Base-by-base conservation (phyloP, 495 filamentous ascomycete species). In the Penicillium egyptiacum region DNA sequence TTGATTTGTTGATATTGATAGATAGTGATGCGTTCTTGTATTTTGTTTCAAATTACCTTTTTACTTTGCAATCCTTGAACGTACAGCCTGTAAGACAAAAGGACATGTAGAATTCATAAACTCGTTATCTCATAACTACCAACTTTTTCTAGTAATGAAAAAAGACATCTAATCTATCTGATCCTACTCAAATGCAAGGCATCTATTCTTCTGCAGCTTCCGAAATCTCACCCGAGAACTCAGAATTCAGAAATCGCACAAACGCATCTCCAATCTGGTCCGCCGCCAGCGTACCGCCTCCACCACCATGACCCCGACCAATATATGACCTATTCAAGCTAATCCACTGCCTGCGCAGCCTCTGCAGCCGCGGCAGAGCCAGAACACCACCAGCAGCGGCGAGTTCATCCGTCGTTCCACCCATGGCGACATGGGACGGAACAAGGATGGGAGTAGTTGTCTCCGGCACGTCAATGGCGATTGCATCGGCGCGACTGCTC, bases 301-400 rank as follows among this genome's bases (percentile, higher is more conserved):
- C 59, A 20, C 58, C 53, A 22, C 65, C 66, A 63, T 76, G 68
- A 5, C 62, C 60, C 56, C 66, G 53, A 20, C 67, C 70, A 28
- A 74, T 62, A 61, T 75, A 76, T 8, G 60, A 60, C 28, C 89
- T 69, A 60, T 96, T 93, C 65, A 97, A 66, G 39, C 80, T 79
- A 55, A 96, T 91, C 78, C 92, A 98, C 65, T 93, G 90, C 59
- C 94, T 83, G 48, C 92, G 79, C 58, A 96, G 64, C 52, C 94
- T 73, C 73, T 97, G 94, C 68, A 98, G 68, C 60, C 88, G 84
- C 31, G 93, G 88, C 45, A 96, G 62, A 0, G 85, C 82, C 8
- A 90, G 66, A 42, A 83, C 77, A 9, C 79, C 81, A 1, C 79
- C 77, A 0, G 75, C 71, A 22, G 68, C 75, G 5, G 72, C 72